Evolutionary conservation across 371 early-diverging fungal species (phyloP).

Genomic region (Ordospora colligata): DNA sequence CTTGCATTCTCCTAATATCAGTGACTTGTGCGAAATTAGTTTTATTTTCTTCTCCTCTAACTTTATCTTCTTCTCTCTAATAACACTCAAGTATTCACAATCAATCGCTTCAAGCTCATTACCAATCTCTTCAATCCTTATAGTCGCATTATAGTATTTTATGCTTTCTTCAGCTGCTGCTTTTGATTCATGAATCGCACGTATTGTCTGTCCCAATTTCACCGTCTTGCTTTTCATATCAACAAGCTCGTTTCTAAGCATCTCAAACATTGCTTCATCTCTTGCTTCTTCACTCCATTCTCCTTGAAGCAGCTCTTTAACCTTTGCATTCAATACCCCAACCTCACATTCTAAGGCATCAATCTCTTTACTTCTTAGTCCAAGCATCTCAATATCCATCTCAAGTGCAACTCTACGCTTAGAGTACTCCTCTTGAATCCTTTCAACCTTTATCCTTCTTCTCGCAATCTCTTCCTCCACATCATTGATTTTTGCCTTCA

Average conservation of each 20-base stretch:
- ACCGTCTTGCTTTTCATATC: constrained; percentile 3
- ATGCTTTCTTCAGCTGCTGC: constrained; percentile 24
- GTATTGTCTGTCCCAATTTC: not conserved
- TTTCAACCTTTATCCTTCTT: constrained; percentile 10
- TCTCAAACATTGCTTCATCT: not conserved
- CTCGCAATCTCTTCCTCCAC: not conserved
- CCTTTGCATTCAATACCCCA: not conserved
- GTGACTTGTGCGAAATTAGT: constrained; percentile 20
- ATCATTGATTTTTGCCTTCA: not conserved
- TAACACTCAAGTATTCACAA: not conserved
- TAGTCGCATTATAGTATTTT: constrained; percentile 1
- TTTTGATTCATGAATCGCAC: constrained; percentile 1
- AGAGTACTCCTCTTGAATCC: not conserved
- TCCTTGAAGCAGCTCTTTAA: not conserved
- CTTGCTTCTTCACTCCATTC: not conserved
- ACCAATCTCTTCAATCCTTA: constrained; percentile 15
- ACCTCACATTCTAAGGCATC: constrained; percentile 21
- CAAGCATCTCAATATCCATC: not conserved
- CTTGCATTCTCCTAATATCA: constrained; percentile 69
- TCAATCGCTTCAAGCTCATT: constrained; percentile 20
- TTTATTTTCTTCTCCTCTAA: constrained; percentile 23
- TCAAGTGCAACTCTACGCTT: constrained; percentile 12
- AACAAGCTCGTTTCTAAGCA: not conserved
- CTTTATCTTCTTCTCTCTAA: constrained; percentile 7
- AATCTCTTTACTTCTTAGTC: constrained; percentile 33